phyloP scores from a whole-genome alignment of 495 filamentous ascomycete genomes.

The Xylaria castorea region DNA sequence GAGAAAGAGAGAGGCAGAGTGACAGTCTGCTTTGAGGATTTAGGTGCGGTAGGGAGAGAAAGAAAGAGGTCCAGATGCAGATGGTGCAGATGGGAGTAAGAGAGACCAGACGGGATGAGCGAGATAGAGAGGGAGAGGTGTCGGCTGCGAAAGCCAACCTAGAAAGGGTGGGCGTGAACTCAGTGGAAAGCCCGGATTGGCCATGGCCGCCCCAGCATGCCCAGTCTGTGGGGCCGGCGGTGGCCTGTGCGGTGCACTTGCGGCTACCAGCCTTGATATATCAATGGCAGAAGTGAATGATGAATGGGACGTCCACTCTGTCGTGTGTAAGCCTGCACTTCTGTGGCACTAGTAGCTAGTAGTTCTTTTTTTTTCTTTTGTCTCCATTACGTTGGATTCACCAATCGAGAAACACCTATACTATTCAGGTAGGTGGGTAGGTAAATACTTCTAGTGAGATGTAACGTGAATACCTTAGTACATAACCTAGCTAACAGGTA shows the following conservation, averaged over 20 bases:
- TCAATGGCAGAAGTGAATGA: not conserved
- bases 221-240: not conserved
- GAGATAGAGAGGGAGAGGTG: conserved; percentile 28
- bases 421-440: not conserved
- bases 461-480: not conserved
- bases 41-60: not conserved
- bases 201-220: not conserved
- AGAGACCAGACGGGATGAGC: conserved; percentile 22
- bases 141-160: conserved; percentile 25
- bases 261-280: conserved; percentile 15
- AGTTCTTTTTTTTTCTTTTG: not conserved
- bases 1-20: not conserved
- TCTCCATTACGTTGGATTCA: not conserved
- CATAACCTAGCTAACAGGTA: not conserved
- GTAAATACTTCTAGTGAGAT: not conserved
- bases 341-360: conserved; percentile 3
- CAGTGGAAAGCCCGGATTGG: conserved; percentile 23
- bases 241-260: conserved; percentile 26
- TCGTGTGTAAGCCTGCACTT: conserved; percentile 11
- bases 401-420: not conserved
- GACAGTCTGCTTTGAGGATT: not conserved
- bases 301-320: not conserved
- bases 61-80: conserved; percentile 2
- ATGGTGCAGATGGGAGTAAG: conserved; percentile 20
- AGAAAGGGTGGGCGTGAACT: conserved; percentile 27